phyloP scores from a whole-genome alignment of 2,329 filamentous ascomycete species.

The Cladosporium colombiae region DNA sequence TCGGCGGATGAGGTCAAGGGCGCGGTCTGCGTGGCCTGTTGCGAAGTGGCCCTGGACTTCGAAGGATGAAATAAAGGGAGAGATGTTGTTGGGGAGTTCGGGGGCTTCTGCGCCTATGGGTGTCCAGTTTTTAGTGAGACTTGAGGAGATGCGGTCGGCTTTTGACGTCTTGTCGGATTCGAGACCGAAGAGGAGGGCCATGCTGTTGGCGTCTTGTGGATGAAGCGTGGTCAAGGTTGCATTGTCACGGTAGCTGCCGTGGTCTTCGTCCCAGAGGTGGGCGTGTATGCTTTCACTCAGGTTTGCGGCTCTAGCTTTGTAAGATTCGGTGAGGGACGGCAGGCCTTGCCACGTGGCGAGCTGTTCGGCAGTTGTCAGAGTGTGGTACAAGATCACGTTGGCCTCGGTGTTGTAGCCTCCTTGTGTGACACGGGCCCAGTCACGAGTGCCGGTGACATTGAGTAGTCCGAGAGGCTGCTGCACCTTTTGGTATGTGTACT shows the following conservation, averaged over 20 bases:
- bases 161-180: constrained; percentile 32
- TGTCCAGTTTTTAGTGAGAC: constrained; percentile 42
- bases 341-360: constrained; percentile 45
- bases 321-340: constrained; percentile 45
- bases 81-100: constrained; percentile 50
- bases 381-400: constrained; percentile 52
- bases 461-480: constrained; percentile 45
- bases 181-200: constrained; percentile 45
- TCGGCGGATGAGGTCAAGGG: constrained; percentile 47
- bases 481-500: constrained; percentile 46
- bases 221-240: constrained; percentile 45
- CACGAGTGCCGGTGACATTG: constrained; percentile 47
- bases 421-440: constrained; percentile 55
- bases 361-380: constrained; percentile 55
- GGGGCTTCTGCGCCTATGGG: constrained; percentile 49
- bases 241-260: constrained; percentile 40
- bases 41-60: constrained; percentile 50
- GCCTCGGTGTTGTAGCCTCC: constrained; percentile 52
- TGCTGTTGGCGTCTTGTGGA: constrained; percentile 48
- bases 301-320: constrained; percentile 54
- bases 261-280: constrained; percentile 29
- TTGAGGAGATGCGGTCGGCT: constrained; percentile 33
- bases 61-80: constrained; percentile 51
- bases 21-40: constrained; percentile 42
- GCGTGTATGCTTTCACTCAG: constrained; percentile 12